Evolutionary conservation across 768 basidiomycete species (phyloP), one percentile per base, ranked within the genome.

Genomic region (Neoboletus magnificus): DNA sequence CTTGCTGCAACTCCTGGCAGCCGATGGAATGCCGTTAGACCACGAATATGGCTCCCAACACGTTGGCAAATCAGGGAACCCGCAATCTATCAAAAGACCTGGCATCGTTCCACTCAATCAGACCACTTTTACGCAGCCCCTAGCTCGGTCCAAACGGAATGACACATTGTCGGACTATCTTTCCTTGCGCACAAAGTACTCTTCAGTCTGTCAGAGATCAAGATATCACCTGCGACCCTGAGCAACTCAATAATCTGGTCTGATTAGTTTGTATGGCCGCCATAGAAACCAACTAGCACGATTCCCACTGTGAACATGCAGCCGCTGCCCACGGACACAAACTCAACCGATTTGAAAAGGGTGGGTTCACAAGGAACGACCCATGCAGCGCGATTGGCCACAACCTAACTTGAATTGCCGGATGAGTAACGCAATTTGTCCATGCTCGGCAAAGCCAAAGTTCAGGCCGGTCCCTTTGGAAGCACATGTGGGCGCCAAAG

Each of bases 271-370:
- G 44, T 40, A 40, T 25, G 32, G 36, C 52, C 43, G 45, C 6
- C 59, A 57, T 67, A 54, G 65, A 56, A 58, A 67, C 68, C 44
- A 48, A 23, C 48, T 16, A 35, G 50, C 54, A 33, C 40, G 23
- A 27, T 35, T 55, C 48, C n/a, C 42, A 13, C 29, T 39, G 52
- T 35, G 27, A 49, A 54, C n/a, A 18, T 4, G 22, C 23, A 4
- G 48, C 9, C 10, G 25, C 22, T 33, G 35, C 45, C 36, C 46
- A 48, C 48, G 10, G 8, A 30, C 23, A 33, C 54, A 29, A 52
- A 29, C 42, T 23, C 42, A 41, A 20, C 41, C 45, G 9, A 45
- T 51, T 59, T 50, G 37, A 50, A 63, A 51, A 13, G 46, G 25
- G 30, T 22, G 37, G 42, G 35, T 39, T 36, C 37, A 40, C 15